Base-by-base conservation (phyloP, 257 asterid species). In the Nicotiana paniculata region DNA sequence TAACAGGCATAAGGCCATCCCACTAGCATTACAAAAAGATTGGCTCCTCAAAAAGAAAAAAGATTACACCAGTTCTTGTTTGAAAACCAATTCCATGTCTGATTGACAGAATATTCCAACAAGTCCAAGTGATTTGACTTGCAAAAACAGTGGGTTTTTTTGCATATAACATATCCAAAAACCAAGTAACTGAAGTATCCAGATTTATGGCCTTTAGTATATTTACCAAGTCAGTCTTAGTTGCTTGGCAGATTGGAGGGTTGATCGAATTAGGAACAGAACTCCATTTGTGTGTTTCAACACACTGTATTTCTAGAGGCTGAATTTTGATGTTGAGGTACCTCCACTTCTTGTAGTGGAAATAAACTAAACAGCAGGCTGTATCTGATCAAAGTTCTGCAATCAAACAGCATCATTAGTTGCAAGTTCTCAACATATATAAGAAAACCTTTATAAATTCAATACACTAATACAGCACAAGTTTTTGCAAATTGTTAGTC, bases 381-480 rank as follows among this genome's bases (percentile, higher is more conserved):
- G 74, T 9, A 62, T 83, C 89, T 86, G 91, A 32, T 89, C 89
- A 82, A 69, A 43, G 79, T 82, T 90, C 97, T 93, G 93, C 92
- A 84, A 67, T 24, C 59, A 81, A 70, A 76, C 67, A 83, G 24
- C 32, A 48, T 48, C 72, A 77, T 8, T 21, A 67, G 32, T n/a
- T 48, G 21, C 79, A 46, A 43, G 24, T 46, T 72, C 21, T 72
- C 13, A 70, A 5, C 13, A 68, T 35, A 18, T 17, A 35, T 67
- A 17, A 59, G 65, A 8, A 58, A 6, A 18, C n/a, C 4, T 54
- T 2, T 54, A 15, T 5, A 54, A 54, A 1, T 51, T 51, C 57
- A 3, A 54, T 54, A 16, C 21, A 54, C 59, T 5, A 6, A 55
- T 55, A 16, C 61, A 55, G 0, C 18, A 54, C 5, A 54, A 54